These are phyloP conservation scores for Diaporthe ilicicola DNA, from an alignment of 2,329 filamentous ascomycete species.

Conservation along the genomic window DNA sequence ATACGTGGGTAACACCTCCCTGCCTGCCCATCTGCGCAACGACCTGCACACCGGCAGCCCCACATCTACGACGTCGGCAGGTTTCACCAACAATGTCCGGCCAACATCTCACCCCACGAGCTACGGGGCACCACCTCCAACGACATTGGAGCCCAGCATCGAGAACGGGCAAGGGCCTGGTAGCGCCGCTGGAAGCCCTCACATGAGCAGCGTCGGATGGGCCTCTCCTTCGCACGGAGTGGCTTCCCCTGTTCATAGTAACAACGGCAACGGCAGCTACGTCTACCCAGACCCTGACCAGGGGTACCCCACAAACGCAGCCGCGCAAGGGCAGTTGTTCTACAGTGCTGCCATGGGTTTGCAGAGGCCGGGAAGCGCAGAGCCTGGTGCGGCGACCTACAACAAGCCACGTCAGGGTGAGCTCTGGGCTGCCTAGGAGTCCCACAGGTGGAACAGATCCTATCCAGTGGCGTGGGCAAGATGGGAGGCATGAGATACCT, in stretches of 20 bases:
- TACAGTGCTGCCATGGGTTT: constrained; percentile 70
- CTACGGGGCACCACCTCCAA: constrained; percentile 75
- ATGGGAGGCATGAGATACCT: not conserved
- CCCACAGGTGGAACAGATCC: too few relatives aligned
- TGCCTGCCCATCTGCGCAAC: constrained; percentile 83
- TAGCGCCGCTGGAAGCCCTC: constrained; percentile 85
- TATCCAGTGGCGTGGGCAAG: not conserved
- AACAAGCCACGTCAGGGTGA: constrained; percentile 65
- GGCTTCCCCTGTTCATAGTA: constrained; percentile 72
- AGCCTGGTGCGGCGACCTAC: constrained; percentile 67
- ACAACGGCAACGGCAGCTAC: constrained; percentile 64
- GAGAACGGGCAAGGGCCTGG: constrained; percentile 75
- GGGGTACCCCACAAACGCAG: constrained; percentile 65
- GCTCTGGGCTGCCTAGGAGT: constrained; percentile 54
- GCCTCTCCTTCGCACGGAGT: constrained; percentile 79
- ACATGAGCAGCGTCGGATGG: constrained; percentile 85
- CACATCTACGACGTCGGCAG: constrained; percentile 71
- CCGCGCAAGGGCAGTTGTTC: constrained; percentile 73
- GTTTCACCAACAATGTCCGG: constrained; percentile 64
- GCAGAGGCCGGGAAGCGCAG: constrained; percentile 74
- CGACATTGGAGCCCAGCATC: constrained; percentile 84
- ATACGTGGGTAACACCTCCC: constrained; percentile 80
- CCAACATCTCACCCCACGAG: constrained; percentile 87
- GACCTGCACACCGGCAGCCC: constrained; percentile 78
- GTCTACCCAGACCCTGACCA: constrained; percentile 84